Evolutionary conservation across 805 yeast genomes (phyloP).

Genomic region (Hanseniaspora thailandica): DNA sequence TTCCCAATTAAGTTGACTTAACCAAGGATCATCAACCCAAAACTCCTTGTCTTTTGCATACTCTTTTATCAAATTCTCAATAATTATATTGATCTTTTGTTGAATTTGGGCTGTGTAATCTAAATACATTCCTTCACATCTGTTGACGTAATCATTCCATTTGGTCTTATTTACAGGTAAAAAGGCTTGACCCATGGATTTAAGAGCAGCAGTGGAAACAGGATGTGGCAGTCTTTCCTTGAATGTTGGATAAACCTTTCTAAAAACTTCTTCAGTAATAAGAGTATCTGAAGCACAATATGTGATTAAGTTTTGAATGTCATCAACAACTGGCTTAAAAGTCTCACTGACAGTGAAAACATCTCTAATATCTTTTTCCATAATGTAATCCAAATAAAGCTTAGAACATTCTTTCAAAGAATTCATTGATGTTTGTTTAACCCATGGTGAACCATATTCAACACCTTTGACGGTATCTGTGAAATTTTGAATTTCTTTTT

Average conservation of each 20-base stretch:
- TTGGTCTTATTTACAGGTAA: slow-evolving; percentile 56
- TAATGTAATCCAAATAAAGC: slow-evolving; percentile 56
- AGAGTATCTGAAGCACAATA: slow-evolving; percentile 83
- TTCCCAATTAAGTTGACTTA: slow-evolving; percentile 81
- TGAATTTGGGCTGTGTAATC: slow-evolving; percentile 47
- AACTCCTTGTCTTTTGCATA: slow-evolving; percentile 30
- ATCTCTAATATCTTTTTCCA: slow-evolving; percentile 61
- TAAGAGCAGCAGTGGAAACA: slow-evolving; percentile 78
- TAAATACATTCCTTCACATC: slow-evolving; percentile 57
- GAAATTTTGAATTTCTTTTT: slow-evolving; percentile 14
- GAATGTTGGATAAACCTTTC: slow-evolving; percentile 59
- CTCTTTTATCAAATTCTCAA: slow-evolving; percentile 41
- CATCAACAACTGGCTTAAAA: slow-evolving; percentile 40
- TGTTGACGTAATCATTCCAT: slow-evolving; percentile 64
- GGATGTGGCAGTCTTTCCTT: slow-evolving; percentile 74
- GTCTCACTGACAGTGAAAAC: slow-evolving; percentile 43
- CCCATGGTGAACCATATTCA: slow-evolving; percentile 71
- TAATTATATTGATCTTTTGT: slow-evolving; percentile 45
- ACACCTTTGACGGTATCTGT: slow-evolving; percentile 20
- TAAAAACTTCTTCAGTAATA: slow-evolving; percentile 60
- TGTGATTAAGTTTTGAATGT: slow-evolving; percentile 49
- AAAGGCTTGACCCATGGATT: slow-evolving; percentile 59
- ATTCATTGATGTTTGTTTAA: slow-evolving; percentile 61
- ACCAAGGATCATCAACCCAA: slow-evolving; percentile 65
- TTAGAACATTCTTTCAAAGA: slow-evolving; percentile 68